Percentiles rank a stretch among this genome's conserved stretches.
Evolutionary conservation across 345 rosid genomes (phyloP).

Genomic region (thale cress (Arabidopsis thaliana)): TAIR10.1 NC_003076.8:19298501-19299000

Average conservation of each 20-base stretch:
- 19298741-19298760: constrained; percentile 41
- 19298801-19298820: neutral
- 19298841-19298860: constrained; percentile 7
- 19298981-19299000: neutral
- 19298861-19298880: neutral
- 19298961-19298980: neutral
- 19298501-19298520: constrained; percentile 32
- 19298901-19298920: neutral
- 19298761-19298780: constrained; percentile 16
- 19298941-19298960: neutral
- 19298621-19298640: constrained; percentile 28
- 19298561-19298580: neutral
- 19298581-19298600: constrained; percentile 8
- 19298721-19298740: constrained; percentile 31
- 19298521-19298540: constrained; percentile 41
- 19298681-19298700: constrained; percentile 13
- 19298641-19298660: constrained; percentile 22
- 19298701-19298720: constrained; percentile 28
- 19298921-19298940: neutral
- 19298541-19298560: constrained; percentile 34
- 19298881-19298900: neutral
- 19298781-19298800: neutral
- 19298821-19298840: neutral
- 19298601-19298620: constrained; percentile 34
- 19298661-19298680: constrained; percentile 41